Base-by-base conservation (phyloP, 2,329 filamentous ascomycete genomes). In the Pseudopyricularia javanii region DNA sequence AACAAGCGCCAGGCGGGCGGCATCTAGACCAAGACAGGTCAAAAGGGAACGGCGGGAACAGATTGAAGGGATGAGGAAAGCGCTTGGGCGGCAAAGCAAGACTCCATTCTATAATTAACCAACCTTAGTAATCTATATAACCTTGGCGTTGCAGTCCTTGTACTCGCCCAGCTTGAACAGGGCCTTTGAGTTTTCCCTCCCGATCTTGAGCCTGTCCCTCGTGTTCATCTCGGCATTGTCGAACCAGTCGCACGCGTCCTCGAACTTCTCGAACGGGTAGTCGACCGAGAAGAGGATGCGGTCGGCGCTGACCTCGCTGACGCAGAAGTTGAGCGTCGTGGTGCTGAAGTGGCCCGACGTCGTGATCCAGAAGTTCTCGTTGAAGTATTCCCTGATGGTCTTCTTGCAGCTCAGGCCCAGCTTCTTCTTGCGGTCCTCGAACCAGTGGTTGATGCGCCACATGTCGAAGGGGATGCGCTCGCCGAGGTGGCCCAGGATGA, bases 401-500 rank as follows among this genome's bases (percentile, higher is more conserved):
- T 57, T 58, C 26, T 61, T 57, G 52, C 54, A 55, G 14, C 54
- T 52, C 57, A 61, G 56, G 48, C 55, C 55, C 52, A 59, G 58
- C 17, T 55, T 28, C n/a, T 58, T 57, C 17, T 58, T 58, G 32
- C 58, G 53, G 6, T 56, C 58, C 17, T 61, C 59, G 15, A 61
- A 56, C 53, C 58, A 58, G 51, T 61, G 59, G 35, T 61, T 57
- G 51, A 61, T 61, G 14, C 59, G 54, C 48, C 58, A 61, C 26
- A 61, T 53, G 34, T 61, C 59, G 22, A 57, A 61, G 3, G 58
- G 58, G 12, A 61, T 60, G 37, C 58, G 57, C 59, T 71, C 69
- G 14, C 68, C 68, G 61, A 70, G 64, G 55, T 71, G 69, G 0
- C 69, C 69, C 9, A 70, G 59, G 35, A 71, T 59, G 33, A 71